Conservation (phyloP, 1,139 yeast species). For the Lodderomyces orthopsilosis region DNA sequence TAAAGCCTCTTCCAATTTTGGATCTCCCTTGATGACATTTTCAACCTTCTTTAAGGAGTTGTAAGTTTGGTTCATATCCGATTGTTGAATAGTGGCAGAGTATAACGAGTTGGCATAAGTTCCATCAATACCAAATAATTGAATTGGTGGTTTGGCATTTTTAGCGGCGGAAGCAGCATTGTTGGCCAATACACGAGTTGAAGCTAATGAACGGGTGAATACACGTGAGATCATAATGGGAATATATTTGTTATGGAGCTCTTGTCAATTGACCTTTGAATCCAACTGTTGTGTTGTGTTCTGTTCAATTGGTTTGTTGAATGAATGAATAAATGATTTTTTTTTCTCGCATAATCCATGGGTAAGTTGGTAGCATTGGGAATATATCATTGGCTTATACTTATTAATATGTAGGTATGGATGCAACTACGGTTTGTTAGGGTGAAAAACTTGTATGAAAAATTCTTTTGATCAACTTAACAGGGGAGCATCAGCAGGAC, state of each 20-base stretch:
- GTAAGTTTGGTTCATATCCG: constrained; percentile 71
- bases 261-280: neutral
- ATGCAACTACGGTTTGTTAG: neutral
- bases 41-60: constrained; percentile 62
- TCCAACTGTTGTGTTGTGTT: neutral
- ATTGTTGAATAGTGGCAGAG: constrained; percentile 85
- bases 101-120: constrained; percentile 95
- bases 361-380: neutral
- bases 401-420: neutral
- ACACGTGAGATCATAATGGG: constrained; percentile 45
- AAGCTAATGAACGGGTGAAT: constrained; percentile 69
- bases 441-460: neutral
- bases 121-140: constrained; percentile 93
- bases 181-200: constrained; percentile 30
- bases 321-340: no score
- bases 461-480: neutral
- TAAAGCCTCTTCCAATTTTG: constrained; percentile 60
- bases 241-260: neutral
- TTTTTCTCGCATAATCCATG: neutral
- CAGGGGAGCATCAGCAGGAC: no score
- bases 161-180: constrained; percentile 36
- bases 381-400: neutral
- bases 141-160: constrained; percentile 80
- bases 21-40: constrained; percentile 57
- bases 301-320: no score